Percentiles rank a stretch among this genome's conserved stretches.
Conservation (phyloP, 441 rosid species). For the Isatis lusitanica region DNA sequence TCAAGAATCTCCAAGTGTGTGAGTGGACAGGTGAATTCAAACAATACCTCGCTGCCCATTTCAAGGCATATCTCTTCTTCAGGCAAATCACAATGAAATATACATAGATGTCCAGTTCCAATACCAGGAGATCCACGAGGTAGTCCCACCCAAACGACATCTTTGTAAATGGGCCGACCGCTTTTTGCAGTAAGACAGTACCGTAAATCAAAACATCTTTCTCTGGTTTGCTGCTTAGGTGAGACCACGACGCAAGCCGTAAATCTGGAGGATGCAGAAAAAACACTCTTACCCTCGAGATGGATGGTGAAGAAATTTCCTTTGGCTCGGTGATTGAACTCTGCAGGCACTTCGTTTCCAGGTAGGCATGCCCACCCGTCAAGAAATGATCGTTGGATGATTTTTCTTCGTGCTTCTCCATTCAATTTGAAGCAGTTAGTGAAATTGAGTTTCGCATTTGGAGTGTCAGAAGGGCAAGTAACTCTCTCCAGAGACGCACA, state of each 20-base stretch:
- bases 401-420: background rate
- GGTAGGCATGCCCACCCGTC: background rate
- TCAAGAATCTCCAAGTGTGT: too few species aligned
- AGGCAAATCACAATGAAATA: too few species aligned
- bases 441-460: background rate
- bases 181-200: background rate
- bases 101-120: too few species aligned
- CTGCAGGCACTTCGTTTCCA: background rate
- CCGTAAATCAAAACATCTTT: background rate
- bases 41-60: too few species aligned
- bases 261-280: background rate
- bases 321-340: background rate
- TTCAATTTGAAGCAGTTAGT: background rate
- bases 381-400: background rate
- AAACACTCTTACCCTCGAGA: background rate
- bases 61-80: too few species aligned
- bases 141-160: too few species aligned
- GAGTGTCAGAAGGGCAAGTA: background rate
- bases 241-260: background rate
- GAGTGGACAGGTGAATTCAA: too few species aligned
- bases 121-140: too few species aligned
- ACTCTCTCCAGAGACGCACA: conserved; percentile 1
- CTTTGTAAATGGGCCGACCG: background rate
- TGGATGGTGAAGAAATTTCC: background rate
- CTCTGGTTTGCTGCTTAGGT: background rate